Percentiles rank a stretch among this genome's conserved stretches.
Conservation (phyloP, 805 yeast species). For the Starmerella stellata region DNA sequence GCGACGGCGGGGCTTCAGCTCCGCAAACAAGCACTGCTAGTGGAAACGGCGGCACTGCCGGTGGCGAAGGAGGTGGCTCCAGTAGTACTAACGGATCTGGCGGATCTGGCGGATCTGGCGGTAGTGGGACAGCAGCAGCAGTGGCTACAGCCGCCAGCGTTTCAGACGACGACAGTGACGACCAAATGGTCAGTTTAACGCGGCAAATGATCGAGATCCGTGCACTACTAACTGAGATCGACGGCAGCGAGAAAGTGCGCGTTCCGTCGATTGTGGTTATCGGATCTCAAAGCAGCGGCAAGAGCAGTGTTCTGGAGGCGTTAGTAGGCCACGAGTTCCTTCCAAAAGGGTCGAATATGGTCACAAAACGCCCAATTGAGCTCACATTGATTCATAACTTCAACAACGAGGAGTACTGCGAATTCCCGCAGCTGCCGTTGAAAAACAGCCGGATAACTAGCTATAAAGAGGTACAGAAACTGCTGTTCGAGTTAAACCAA, state of each 20-base stretch:
- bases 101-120: constrained; percentile 17
- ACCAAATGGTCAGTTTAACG: constrained; percentile 72
- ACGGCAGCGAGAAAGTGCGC: constrained; percentile 56
- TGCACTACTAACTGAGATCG: constrained; percentile 54
- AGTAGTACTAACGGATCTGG: too few species aligned
- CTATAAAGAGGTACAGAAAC: constrained; percentile 71
- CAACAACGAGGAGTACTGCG: constrained; percentile 75
- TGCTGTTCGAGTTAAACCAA: constrained; percentile 74
- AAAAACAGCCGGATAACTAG: constrained; percentile 50
- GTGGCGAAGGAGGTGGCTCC: constrained; percentile 15
- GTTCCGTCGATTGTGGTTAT: constrained; percentile 90
- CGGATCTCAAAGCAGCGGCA: constrained; percentile 95
- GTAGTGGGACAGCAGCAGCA: constrained; percentile 17
- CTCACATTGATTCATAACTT: constrained; percentile 66
- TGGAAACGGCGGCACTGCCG: constrained; percentile 2
- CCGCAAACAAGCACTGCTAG: background rate
- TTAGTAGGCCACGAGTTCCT: constrained; percentile 95
- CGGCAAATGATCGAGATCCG: constrained; percentile 95
- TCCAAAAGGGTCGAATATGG: constrained; percentile 97
- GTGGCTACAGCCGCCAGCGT: constrained; percentile 34
- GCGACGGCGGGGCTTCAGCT: constrained; percentile 1
- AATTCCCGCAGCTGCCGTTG: constrained; percentile 76
- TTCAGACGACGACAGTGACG: constrained; percentile 35
- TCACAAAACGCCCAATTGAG: constrained; percentile 93
- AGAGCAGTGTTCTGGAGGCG: constrained; percentile 86